Conservation (phyloP, 1,284 basidiomycete species). For the Ustilago tritici region DNA sequence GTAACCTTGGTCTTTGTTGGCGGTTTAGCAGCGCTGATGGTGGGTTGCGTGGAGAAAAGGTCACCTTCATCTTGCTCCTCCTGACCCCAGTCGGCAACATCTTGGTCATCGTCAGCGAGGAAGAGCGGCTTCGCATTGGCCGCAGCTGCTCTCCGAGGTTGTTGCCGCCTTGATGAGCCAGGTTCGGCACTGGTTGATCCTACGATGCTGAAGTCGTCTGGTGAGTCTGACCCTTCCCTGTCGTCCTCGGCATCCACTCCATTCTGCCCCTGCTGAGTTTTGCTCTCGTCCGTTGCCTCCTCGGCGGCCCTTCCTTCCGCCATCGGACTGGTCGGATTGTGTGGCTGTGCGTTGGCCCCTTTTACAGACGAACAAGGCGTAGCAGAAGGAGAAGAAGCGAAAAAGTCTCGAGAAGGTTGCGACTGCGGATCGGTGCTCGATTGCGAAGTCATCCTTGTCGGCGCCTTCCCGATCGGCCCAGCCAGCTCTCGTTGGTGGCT, state of each 20-base stretch:
- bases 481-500: neutral
- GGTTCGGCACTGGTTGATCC: slow-evolving; percentile 10
- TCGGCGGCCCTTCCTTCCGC: neutral
- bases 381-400: slow-evolving; percentile 49
- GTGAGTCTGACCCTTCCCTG: neutral
- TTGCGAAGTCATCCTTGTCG: slow-evolving; percentile 40
- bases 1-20: slow-evolving; percentile 5
- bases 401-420: slow-evolving; percentile 42
- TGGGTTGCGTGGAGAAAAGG: slow-evolving; percentile 32
- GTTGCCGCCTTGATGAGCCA: slow-evolving; percentile 23
- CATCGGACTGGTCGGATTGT: neutral
- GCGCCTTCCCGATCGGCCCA: neutral
- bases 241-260: neutral
- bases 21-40: neutral
- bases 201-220: slow-evolving; percentile 24
- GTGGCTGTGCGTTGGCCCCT: neutral
- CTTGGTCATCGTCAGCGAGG: slow-evolving; percentile 36
- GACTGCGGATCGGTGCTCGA: slow-evolving; percentile 36
- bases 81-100: slow-evolving; percentile 26
- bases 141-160: slow-evolving; percentile 32
- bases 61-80: slow-evolving; percentile 18
- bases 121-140: slow-evolving; percentile 48
- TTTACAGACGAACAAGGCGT: slow-evolving; percentile 31
- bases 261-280: neutral
- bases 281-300: neutral